Evolutionary conservation across 352 stramenopile genomes (phyloP), one percentile per base, ranked within the genome.

Genomic region (Phytopythium chamaehyphon): DNA sequence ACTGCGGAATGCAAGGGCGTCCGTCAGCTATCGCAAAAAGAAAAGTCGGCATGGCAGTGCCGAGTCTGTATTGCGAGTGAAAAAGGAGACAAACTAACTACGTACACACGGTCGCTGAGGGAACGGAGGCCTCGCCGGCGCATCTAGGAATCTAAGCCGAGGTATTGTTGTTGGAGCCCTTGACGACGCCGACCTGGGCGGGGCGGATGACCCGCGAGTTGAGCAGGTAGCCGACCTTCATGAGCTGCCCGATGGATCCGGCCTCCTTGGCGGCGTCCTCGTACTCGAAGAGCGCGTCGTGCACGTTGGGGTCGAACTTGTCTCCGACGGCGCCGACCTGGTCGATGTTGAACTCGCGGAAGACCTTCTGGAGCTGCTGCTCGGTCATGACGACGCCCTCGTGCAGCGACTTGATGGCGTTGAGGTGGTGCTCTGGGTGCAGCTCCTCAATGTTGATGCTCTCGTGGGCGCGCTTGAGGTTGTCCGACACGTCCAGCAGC

Each of bases 211-310:
- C 93, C 45, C 97, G 84, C 51, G 91, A 79, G 75, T 99, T 98
- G 49, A 99, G 78, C 61, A 86, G 79, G 76, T 98, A 99, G 51
- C 97, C 97, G 3, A 69, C 66, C 80, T 98, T 98, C 75, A 99
- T 92, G 45, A 99, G 80, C 79, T 99, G 95, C 33, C 95, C 97
- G 50, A 99, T 78, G 23, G 84, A 96, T 22, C 93, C 94, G 18
- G 87, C 60, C 38, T 93, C 83, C 61, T 95, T 90, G 31, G 79
- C 64, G 2, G 81, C 55, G 80, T 98, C 95, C 16, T 88, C 76
- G 72, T 98, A 99, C 80, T 98, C 89, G 69, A 98, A 99, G 36
- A 99, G 76, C 26, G 96, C 97, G 55, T 99, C 96, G 73, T 99
- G 96, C 61, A 98, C 65, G 59, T 98, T 97, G 35, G 97, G 96